Conservation (phyloP, 495 filamentous ascomycete species). For the Penicillium herquei region DNA sequence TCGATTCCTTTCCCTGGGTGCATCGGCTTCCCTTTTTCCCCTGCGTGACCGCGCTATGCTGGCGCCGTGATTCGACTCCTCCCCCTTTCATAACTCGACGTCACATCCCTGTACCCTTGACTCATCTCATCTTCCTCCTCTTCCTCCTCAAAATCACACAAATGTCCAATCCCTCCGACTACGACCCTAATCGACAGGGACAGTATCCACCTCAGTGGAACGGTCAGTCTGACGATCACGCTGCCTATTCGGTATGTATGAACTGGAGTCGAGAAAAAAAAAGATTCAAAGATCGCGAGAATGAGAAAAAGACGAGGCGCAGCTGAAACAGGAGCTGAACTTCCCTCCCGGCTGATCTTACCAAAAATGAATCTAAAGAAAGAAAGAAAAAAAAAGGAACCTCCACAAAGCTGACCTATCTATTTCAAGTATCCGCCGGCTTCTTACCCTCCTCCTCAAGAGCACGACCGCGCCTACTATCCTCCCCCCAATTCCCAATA, state of each 20-base stretch:
- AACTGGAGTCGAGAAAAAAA: neutral
- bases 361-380: neutral
- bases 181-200: conserved; percentile 25
- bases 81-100: conserved; percentile 33
- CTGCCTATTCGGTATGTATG: conserved; percentile 42
- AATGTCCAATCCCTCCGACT: conserved; percentile 51
- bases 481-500: conserved; percentile 33
- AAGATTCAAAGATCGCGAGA: neutral
- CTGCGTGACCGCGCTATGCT: conserved; percentile 32
- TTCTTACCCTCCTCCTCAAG: conserved; percentile 26
- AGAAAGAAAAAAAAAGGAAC: neutral
- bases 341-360: neutral
- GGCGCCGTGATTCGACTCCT: conserved; percentile 21
- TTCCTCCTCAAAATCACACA: conserved; percentile 17
- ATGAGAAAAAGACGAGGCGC: neutral
- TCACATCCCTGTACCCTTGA: conserved; percentile 36
- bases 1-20: neutral
- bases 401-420: neutral
- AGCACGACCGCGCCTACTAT: conserved; percentile 41
- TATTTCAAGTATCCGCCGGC: conserved; percentile 34
- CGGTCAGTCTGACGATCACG: conserved; percentile 43
- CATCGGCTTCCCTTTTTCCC: conserved; percentile 20
- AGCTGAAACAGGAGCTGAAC: neutral
- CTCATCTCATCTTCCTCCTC: conserved; percentile 28
- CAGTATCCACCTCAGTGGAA: conserved; percentile 51